Conservation (phyloP, 768 basidiomycete species). For the Lactarius sanguifluus region DNA sequence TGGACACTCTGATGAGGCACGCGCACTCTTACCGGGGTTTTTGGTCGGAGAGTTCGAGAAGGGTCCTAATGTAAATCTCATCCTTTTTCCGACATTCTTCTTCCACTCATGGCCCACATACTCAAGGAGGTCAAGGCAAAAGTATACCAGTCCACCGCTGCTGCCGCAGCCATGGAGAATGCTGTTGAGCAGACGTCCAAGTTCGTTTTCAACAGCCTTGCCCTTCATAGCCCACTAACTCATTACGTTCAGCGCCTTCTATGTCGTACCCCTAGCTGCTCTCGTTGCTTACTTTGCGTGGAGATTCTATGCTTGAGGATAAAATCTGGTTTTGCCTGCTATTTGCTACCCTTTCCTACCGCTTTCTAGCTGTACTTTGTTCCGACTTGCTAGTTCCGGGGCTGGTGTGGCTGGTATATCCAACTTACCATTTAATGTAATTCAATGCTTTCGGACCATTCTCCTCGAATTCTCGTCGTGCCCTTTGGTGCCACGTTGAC, state of each 20-base stretch:
- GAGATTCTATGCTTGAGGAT: conserved; percentile 38
- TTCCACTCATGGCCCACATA: background rate
- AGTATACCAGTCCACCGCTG: conserved; percentile 16
- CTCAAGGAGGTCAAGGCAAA: conserved; percentile 22
- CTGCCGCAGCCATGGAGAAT: conserved; percentile 23
- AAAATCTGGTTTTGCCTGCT: background rate
- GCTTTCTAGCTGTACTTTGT: background rate
- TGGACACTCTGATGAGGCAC: conserved; percentile 97
- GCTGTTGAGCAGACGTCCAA: conserved; percentile 30
- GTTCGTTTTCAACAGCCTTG: conserved; percentile 20
- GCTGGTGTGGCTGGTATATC: conserved; percentile 1
- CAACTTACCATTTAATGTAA: conserved; percentile 18
- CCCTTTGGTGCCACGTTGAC: background rate
- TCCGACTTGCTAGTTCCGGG: background rate
- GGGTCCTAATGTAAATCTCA: conserved; percentile 41
- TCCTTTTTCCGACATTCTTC: background rate
- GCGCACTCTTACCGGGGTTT: conserved; percentile 89
- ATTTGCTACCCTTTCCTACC: conserved; percentile 11
- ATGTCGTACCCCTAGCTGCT: conserved; percentile 45
- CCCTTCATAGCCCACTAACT: background rate
- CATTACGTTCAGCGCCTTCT: conserved; percentile 35
- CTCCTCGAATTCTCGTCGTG: background rate
- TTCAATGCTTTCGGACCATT: background rate
- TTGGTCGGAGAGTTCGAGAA: conserved; percentile 78
- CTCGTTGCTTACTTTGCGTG: conserved; percentile 49